Percentiles rank a stretch among this genome's conserved stretches.
Conservation (phyloP, 768 basidiomycete species). For the Hygrophoropsis aurantiaca region DNA sequence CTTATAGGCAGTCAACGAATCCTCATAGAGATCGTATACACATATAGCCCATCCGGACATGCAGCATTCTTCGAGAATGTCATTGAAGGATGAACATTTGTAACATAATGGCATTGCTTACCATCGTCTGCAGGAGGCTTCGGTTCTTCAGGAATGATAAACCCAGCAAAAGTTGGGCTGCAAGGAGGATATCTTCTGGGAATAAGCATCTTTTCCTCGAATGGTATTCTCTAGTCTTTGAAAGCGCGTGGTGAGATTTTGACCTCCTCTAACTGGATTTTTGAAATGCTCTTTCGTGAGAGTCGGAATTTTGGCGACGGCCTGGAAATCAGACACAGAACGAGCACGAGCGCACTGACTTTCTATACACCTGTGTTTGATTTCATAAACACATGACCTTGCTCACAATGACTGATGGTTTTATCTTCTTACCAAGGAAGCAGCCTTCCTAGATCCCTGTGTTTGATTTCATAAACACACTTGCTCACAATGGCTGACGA, state of each 20-base stretch:
- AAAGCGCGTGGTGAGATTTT: constrained; percentile 60
- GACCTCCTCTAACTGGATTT: constrained; percentile 39
- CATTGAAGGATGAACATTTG: neutral
- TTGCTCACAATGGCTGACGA: too few species aligned
- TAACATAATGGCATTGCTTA: constrained; percentile 24
- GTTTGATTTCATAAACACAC: too few species aligned
- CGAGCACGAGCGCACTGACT: neutral
- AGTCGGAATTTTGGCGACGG: neutral
- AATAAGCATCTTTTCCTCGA: constrained; percentile 41
- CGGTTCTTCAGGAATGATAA: constrained; percentile 62
- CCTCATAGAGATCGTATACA: constrained; percentile 86
- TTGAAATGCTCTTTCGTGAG: neutral
- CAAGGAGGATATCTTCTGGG: constrained; percentile 28
- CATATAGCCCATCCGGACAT: constrained; percentile 95
- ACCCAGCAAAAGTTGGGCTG: constrained; percentile 45
- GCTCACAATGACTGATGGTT: too few species aligned
- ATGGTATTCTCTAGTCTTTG: constrained; percentile 54
- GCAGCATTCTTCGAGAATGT: constrained; percentile 70
- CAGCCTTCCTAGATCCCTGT: too few species aligned
- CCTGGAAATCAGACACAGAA: neutral
- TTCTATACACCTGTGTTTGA: too few species aligned
- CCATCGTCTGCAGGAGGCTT: constrained; percentile 67
- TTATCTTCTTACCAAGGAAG: too few species aligned
- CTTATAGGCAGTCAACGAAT: constrained; percentile 63
- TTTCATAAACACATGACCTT: too few species aligned